phyloP scores from a whole-genome alignment of 257 asterid genomes.

The Nicotiana attenuata region DNA sequence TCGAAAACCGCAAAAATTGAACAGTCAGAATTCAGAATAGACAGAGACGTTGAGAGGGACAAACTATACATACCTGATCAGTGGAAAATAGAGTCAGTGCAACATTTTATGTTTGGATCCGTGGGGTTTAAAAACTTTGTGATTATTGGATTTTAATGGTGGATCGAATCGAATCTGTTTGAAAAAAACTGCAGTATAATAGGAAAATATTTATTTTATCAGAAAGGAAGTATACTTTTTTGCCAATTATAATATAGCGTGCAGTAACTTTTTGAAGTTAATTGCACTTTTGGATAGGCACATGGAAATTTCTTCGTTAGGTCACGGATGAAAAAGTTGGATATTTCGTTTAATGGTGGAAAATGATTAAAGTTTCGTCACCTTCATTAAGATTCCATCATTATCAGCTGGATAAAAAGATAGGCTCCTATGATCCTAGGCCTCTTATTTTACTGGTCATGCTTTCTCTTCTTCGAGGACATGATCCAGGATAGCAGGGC shows the following conservation, averaged over 20 bases:
- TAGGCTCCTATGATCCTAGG: neutral
- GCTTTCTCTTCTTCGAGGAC: no score
- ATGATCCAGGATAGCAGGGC: no score
- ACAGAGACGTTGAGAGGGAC: neutral
- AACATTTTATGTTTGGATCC: neutral
- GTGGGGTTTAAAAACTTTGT: neutral
- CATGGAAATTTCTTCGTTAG: neutral
- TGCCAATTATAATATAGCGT: neutral
- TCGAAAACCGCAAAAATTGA: neutral
- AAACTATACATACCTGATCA: neutral
- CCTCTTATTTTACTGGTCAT: neutral
- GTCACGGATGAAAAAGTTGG: neutral
- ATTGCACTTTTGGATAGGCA: neutral
- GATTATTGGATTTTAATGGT: neutral
- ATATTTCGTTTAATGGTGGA: neutral
- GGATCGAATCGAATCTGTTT: conserved; percentile 9
- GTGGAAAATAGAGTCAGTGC: neutral
- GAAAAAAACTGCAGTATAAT: neutral
- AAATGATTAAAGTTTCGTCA: neutral
- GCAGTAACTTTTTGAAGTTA: neutral
- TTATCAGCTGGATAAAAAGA: neutral
- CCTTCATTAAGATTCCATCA: neutral
- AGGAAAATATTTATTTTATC: neutral
- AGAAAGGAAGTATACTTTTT: neutral
- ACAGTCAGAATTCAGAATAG: neutral